Percentiles rank a stretch among this genome's conserved stretches.
Conservation (phyloP, 1,139 yeast genomes). For the Kodamaea suecica region DNA sequence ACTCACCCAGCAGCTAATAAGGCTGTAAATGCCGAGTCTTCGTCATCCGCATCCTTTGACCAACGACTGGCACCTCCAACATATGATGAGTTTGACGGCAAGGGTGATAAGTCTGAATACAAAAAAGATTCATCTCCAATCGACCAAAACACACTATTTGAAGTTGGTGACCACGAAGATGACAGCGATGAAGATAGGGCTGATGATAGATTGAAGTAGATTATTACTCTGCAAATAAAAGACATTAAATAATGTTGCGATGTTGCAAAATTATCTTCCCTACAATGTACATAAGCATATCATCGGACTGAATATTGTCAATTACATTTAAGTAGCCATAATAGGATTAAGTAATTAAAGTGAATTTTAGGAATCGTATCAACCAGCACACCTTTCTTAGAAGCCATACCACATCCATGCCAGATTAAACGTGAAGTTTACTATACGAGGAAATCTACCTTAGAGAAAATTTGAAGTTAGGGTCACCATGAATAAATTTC, state of each 20-base stretch:
- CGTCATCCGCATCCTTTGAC: conserved; percentile 6
- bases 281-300: no score
- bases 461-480: no score
- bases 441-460: no score
- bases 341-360: no score
- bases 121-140: conserved; percentile 10
- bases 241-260: background rate
- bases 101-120: conserved; percentile 12
- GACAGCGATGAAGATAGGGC: conserved; percentile 27
- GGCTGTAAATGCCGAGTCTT: conserved; percentile 6
- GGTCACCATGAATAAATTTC: no score
- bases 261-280: no score
- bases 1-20: conserved; percentile 5
- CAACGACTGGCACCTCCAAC: conserved; percentile 24
- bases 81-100: conserved; percentile 21
- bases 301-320: no score
- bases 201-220: conserved; percentile 29
- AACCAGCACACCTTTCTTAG: no score
- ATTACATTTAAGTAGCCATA: no score
- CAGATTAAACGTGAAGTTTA: no score
- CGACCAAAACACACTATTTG: conserved; percentile 30
- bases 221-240: background rate
- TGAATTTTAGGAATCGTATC: no score
- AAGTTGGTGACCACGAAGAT: conserved; percentile 35
- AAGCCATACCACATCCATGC: no score